Percentiles rank a stretch among this genome's conserved stretches.
phyloP scores from a whole-genome alignment of 352 stramenopile species.

The Phytophthora rubi region DNA sequence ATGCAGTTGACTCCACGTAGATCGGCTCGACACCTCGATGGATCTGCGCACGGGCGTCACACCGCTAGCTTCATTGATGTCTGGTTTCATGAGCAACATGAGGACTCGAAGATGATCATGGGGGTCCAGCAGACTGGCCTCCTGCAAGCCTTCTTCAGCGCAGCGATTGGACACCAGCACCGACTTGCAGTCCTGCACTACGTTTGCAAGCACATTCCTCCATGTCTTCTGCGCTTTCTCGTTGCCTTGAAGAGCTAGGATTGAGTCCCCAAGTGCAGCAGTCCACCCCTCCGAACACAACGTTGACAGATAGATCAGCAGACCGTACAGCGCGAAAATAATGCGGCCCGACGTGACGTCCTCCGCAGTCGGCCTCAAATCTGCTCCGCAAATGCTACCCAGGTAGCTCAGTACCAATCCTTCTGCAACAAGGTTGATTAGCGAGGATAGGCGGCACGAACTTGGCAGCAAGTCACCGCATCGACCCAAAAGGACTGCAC shows the following conservation, averaged over 20 bases:
- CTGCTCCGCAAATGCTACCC: conserved; percentile 7
- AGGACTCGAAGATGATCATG: conserved; percentile 25
- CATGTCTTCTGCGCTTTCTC: conserved; percentile 19
- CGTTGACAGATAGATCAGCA: conserved; percentile 33
- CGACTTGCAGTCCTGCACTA: conserved; percentile 21
- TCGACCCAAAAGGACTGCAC: conserved; percentile 31
- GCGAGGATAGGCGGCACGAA: conserved; percentile 21
- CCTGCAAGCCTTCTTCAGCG: conserved; percentile 9
- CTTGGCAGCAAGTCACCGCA: conserved; percentile 23
- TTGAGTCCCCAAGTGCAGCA: conserved; percentile 30
- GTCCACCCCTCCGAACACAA: conserved; percentile 21
- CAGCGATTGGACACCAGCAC: conserved; percentile 26
- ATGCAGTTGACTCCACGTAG: conserved; percentile 23
- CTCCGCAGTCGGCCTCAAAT: conserved; percentile 12
- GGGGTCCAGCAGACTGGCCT: conserved; percentile 9
- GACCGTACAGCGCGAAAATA: conserved; percentile 27
- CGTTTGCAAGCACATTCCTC: conserved; percentile 17
- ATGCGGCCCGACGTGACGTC: conserved; percentile 32
- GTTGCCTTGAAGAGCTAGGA: conserved; percentile 28
- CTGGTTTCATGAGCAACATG: conserved; percentile 20
- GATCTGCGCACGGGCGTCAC: conserved; percentile 6
- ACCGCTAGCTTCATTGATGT: background rate
- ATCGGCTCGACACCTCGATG: conserved; percentile 21
- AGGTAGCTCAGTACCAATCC: conserved; percentile 38
- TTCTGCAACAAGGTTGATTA: conserved; percentile 43